Evolutionary conservation across 2,329 filamentous ascomycete species (phyloP), one percentile per base, ranked within the genome.

Genomic region (Knufia fluminis): DNA sequence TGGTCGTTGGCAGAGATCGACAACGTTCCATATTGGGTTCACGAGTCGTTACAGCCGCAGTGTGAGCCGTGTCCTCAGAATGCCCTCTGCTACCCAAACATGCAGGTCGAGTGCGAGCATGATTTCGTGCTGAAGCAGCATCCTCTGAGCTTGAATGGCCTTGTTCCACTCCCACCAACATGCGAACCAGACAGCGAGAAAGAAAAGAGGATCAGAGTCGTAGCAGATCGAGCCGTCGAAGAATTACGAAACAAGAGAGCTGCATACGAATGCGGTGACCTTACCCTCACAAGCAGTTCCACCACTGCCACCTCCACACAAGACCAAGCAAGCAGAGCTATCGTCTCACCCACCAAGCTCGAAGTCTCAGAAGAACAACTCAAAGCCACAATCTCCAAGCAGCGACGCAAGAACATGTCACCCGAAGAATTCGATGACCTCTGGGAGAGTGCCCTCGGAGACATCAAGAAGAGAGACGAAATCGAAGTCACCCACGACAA

Each of bases 151-250:
- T 65, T 96, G 0, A 82, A 83, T 43, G 90, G 92, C 0, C 62
- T 94, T 2, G 62, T 97, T 3, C 92, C 92, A 6, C 71, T 98
- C 7, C 82, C 90, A 4, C 91, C 94, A 1, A 90, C 87, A 3
- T 98, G 92, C 66, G 91, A 96, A 67, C 86, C 92, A 0, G 94
- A 98, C 66, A 89, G 89, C 53, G 88, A 94, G 61, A 96, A 95
- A 66, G 87, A 85, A 6, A 81, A 87, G 33, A 84, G 86, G 16
- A 85, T 97, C 43, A 87, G 91, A 61, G 80, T 83, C 17, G 88
- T 98, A 14, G 88, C 90, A 6, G 84, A 97, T 63, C 85, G 83
- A 64, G 89, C 86, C 1, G 78, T 97, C 3, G 88, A 95, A 60
- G 84, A 90, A 59, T 76, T 98, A 43, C 79, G 92, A 48, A 81